Conservation (phyloP, 441 rosid species). For the Capsella rubella region DNA sequence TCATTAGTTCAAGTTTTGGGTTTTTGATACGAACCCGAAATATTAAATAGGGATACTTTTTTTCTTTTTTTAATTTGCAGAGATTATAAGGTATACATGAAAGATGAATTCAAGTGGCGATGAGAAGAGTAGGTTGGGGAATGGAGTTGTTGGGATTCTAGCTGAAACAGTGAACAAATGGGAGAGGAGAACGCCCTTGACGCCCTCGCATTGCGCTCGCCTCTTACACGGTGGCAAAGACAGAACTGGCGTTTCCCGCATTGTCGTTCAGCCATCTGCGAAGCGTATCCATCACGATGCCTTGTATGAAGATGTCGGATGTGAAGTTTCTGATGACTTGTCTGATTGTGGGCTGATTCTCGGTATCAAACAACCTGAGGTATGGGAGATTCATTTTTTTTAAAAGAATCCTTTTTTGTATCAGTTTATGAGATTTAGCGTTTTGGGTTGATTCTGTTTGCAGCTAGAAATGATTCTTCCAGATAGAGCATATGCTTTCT, state of each 20-base stretch:
- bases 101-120: conserved; percentile 24
- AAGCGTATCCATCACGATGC: conserved; percentile 76
- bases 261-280: conserved; percentile 73
- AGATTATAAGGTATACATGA: background rate
- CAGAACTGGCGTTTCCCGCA: conserved; percentile 66
- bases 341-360: conserved; percentile 74
- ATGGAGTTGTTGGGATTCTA: conserved; percentile 88
- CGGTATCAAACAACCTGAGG: conserved; percentile 81
- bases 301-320: conserved; percentile 66
- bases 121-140: conserved; percentile 64
- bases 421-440: background rate
- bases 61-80: background rate
- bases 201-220: conserved; percentile 91
- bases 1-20: background rate
- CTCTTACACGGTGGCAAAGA: conserved; percentile 78
- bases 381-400: too few species aligned
- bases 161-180: conserved; percentile 83
- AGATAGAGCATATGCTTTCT: conserved; percentile 92
- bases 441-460: conserved; percentile 36
- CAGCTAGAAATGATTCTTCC: conserved; percentile 88
- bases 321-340: conserved; percentile 69
- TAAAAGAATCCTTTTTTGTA: background rate
- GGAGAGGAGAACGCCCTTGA: conserved; percentile 90
- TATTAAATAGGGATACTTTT: background rate
- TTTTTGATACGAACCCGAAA: background rate